Evolutionary conservation across 2,329 filamentous ascomycete genomes (phyloP).

Genomic region (Hypoxylon sp.): DNA sequence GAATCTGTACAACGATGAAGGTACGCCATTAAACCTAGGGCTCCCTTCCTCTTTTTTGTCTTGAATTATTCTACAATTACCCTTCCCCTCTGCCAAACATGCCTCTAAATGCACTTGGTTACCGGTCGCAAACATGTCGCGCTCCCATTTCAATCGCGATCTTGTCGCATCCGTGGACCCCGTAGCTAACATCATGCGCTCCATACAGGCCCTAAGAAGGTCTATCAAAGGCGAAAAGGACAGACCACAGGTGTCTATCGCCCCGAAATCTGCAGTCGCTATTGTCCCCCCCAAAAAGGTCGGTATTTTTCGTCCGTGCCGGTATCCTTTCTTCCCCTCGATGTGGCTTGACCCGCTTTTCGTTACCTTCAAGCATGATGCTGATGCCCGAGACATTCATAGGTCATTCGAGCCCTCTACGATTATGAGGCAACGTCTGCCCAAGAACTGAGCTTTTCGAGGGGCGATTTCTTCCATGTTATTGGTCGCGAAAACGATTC

Average conservation of each 20-base stretch:
- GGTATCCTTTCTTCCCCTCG: slow-evolving; percentile 22
- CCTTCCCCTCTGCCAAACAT: slow-evolving; percentile 35
- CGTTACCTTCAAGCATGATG: slow-evolving; percentile 22
- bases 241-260: slow-evolving; percentile 79
- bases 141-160: slow-evolving; percentile 44
- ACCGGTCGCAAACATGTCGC: slow-evolving; percentile 47
- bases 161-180: slow-evolving; percentile 43
- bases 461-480: slow-evolving; percentile 98
- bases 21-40: slow-evolving; percentile 52
- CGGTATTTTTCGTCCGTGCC: slow-evolving; percentile 52
- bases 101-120: slow-evolving; percentile 32
- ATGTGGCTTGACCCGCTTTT: slow-evolving; percentile 24
- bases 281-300: slow-evolving; percentile 96
- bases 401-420: slow-evolving; percentile 98
- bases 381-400: slow-evolving; percentile 44
- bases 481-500: slow-evolving; percentile 93
- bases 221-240: slow-evolving; percentile 93
- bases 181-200: slow-evolving; percentile 57
- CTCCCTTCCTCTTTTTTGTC: slow-evolving; percentile 35
- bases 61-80: slow-evolving; percentile 28
- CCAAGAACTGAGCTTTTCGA: slow-evolving; percentile 90
- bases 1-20: slow-evolving; percentile 54
- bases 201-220: slow-evolving; percentile 79
- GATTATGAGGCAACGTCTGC: slow-evolving; percentile 83
- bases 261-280: slow-evolving; percentile 86